Base-by-base conservation (phyloP, 352 stramenopile species). In the Phytophthora tubulina region DNA sequence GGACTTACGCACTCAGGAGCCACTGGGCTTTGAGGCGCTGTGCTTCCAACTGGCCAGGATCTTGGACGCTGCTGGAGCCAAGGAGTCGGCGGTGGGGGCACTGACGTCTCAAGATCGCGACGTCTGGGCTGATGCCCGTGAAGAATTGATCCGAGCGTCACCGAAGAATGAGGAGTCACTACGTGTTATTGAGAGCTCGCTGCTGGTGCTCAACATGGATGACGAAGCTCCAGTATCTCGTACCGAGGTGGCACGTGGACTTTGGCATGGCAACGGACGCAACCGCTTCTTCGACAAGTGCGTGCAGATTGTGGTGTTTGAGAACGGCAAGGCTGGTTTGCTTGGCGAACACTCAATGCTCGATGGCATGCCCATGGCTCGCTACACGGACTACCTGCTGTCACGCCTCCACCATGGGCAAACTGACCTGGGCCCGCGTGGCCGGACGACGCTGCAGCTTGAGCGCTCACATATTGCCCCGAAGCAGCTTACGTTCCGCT, bases 231-330 rank as follows among this genome's bases (percentile, higher is more conserved):
- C 89, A 4, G 76, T 89, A 65, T 88, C 81, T 17, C 81, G 86
- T 51, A 86, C 81, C 0, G 84, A 94, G 45, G 77, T 92, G n/a
- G 82, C 85, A 3, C 75, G 76, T 21, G 87, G 69, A 14, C 68
- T 96, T 11, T 96, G 90, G 82, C 88, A 95, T 60, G 88, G 90
- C 72, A 90, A 92, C 63, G 95, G 95, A 50, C 80, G 87, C 69
- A 99, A 99, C 86, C 94, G 97, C 49, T 99, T 96, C 79, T 99
- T 98, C 71, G 97, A 99, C 80, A 99, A 99, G 82, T 97, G 92
- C 52, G 89, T 99, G 64, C 95, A 99, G 80, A 62, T 99, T n/a
- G 84, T 98, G 31, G 93, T 98, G 45, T 98, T 97, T 63, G 84
- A 92, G 45, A 99, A 99, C 80, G 96, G 95, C 53, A 99, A 98